Evolutionary conservation across 148 eudicot genomes (phyloP), one percentile per base, ranked within the genome.

Genomic region (Hydrangea macrophylla): DNA sequence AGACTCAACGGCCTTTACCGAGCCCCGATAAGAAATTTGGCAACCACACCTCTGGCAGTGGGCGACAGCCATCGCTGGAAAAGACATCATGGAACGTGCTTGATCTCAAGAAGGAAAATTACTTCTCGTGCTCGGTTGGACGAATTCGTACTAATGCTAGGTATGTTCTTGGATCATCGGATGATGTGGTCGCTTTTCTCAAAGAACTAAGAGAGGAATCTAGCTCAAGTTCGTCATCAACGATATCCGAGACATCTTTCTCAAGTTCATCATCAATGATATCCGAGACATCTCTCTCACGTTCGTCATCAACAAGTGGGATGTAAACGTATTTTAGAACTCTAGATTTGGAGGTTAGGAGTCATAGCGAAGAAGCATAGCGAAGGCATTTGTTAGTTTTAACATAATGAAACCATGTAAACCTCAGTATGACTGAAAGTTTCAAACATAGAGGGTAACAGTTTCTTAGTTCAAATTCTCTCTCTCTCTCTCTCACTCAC

Each of bases 71-170:
- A 7, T 36, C 82, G 0, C 70, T 82, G 5, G 93, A 88, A 60
- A 87, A 79, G 70, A 76, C 72, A 2, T 83, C 96, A 0, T 94
- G 88, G 92, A 90, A 81, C 10, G 96, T 94, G 73, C 89, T 94
- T 0, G 99, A 94, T 70, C 88, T 94, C 24, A 84, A 90, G 68
- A 89, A 84, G 70, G 97, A 90, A 31, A 89, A 94, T 63, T 94
- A 94, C 77, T 94, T 94, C 76, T 94, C 99, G 0, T 90, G 96
- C 50, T 84, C 99, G 0, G 97, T 94, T 13, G 92, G 99, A 35
- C 80, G 97, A 36, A 81, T 83, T 44, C 89, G 99, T 24, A 88
- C 99, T 5, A 88, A 85, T 20, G 97, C 99, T 56, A 79, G 99
- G 36, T 90, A 94, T 62, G 76, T 80, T 33, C 83, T 94, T 28